phyloP scores from a whole-genome alignment of 306 rosid genomes.

The Leucaena leucocephala region DNA sequence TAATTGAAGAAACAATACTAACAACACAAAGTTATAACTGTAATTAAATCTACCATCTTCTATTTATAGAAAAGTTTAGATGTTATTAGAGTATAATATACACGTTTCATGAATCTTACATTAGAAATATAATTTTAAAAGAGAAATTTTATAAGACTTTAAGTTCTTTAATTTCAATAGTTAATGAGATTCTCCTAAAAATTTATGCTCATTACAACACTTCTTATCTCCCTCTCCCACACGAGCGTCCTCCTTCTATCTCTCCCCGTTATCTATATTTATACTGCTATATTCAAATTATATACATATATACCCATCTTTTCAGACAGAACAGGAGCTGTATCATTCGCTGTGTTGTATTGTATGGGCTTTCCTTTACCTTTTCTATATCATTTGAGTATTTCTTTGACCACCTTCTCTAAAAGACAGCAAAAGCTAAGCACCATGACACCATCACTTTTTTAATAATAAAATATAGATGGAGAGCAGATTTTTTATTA shows the following conservation, averaged over 20 bases:
- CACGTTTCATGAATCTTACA: too few species aligned
- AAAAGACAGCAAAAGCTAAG: constrained; percentile 32
- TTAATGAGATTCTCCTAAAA: too few species aligned
- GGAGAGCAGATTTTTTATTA: background rate
- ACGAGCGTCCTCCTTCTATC: background rate
- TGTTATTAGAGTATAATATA: too few species aligned
- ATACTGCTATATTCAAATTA: background rate
- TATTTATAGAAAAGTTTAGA: too few species aligned
- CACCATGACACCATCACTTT: constrained; percentile 14
- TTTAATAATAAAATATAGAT: background rate
- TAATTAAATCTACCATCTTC: too few species aligned
- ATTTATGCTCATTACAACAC: too few species aligned
- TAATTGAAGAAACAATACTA: too few species aligned
- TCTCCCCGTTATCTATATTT: background rate
- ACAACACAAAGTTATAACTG: too few species aligned
- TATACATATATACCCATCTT: too few species aligned
- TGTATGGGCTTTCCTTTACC: constrained; percentile 32
- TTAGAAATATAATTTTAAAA: too few species aligned
- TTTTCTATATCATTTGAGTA: constrained; percentile 33
- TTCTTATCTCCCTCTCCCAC: background rate
- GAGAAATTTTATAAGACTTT: too few species aligned
- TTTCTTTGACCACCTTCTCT: constrained; percentile 38
- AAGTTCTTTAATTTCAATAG: too few species aligned
- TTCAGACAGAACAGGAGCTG: constrained; percentile 23
- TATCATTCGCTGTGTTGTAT: constrained; percentile 23